Evolutionary conservation across 768 basidiomycete genomes (phyloP), one percentile per base, ranked within the genome.

Genomic region (Thelephora ganbajun): DNA sequence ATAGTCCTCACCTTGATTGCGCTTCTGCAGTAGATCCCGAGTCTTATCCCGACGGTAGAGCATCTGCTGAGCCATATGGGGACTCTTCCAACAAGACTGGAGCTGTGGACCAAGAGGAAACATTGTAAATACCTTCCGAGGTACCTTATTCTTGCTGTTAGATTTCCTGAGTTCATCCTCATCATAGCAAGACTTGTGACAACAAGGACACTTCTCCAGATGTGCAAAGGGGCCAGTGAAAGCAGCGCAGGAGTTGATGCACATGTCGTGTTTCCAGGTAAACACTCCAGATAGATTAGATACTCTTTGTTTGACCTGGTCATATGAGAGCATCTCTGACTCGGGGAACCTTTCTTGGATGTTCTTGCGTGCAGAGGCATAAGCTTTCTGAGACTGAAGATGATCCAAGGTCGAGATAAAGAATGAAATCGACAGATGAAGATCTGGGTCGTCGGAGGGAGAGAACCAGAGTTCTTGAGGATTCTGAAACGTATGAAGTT

Each of bases 81-180:
- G 36, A 55, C 52, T 2, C 56, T 30, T 48, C 55, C 53, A 2
- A 50, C n/a, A n/a, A n/a, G n/a, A n/a, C n/a, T n/a, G n/a, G n/a
- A n/a, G n/a, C n/a, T n/a, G n/a, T n/a, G n/a, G 57, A 13, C 53
- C 57, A 12, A 58, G 23, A 7, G 56, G 56, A 19, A 55, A 50
- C 13, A 54, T 58, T 18, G 34, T 33, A 35, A 57, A 57, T 2
- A 43, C 14, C n/a, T 45, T 46, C 6, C 33, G 30, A 2, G 54
- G 44, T 11, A 48, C 48, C 44, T 57, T 57, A 2, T 6, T 14
- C 6, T 3, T 19, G 14, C 36, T 37, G 2, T 37, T 14, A 30
- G 18, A 37, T 46, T 16, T n/a, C n/a, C 46, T 36, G 26, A 33
- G 48, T 3, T 14, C 37, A 6, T 19, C 6, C 3, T 49, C 34